Base-by-base conservation (phyloP, 257 asterid genomes). In the Plantago ovata region DNA sequence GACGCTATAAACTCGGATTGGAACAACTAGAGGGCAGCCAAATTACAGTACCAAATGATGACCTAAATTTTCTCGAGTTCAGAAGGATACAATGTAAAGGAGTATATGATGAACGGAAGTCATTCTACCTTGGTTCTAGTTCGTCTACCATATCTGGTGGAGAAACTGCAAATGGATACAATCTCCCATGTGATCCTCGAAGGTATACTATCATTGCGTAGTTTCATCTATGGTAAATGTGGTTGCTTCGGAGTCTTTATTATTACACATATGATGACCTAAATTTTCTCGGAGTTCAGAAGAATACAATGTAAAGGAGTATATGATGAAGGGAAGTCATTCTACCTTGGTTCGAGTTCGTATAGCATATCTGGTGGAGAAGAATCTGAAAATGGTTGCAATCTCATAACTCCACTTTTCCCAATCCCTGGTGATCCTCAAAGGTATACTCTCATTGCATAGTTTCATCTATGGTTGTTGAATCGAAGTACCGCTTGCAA, bases 91-190 rank as follows among this genome's bases (percentile, higher is more conserved):
- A 62, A 23, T 83, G 85, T 72, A 86, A 70, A 74, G 98, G 98
- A 45, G 75, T 82, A 32, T 89, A 75, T 64, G 91, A 93, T 60
- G 95, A 89, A 71, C 75, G 74, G 60, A 89, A 75, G 64, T 89
- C 98, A n/a, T 71, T 89, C 44, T 84, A 70, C 63, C 65, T 93
- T 2, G 94, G 95, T 20, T 95, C 96, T 0, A 95, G 98, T 49
- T 92, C 96, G 13, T 80, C 95, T 76, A 89, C 89, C 78, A 93
- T 84, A 62, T 93, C n/a, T n/a, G n/a, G 94, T 39, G 91, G 96
- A 23, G 95, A 86, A 70, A 82, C 95, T 49, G 97, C 86, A 69
- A 89, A 89, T 62, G 98, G 98, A 64, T 93, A 88, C 78, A 85
- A 80, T 51, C 47, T 89, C 62, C 82, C 71, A 47, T 79, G 69